Base-by-base conservation (phyloP, 1,284 basidiomycete species). In the Entoloma clypeatum region DNA sequence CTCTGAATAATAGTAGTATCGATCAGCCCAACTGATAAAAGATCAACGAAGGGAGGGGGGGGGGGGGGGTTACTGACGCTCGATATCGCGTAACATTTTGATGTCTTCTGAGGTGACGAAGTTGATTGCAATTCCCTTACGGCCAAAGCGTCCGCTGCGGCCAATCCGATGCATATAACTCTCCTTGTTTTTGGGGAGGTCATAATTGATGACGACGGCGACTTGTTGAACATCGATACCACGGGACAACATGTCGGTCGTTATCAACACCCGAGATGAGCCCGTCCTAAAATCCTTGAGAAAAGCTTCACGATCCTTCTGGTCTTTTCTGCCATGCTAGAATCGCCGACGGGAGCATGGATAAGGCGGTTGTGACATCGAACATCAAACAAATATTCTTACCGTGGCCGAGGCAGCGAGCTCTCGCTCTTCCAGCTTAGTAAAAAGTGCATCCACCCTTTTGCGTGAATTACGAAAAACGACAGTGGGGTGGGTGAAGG, bases 201-300 rank as follows among this genome's bases (percentile, higher is more conserved):
- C 89, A 63, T 92, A 92, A 76, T 94, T 94, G 75, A 94, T 93
- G 62, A 94, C 90, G 45, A 95, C 77, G 42, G 90, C 93, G 26
- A 94, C 91, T 63, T 94, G 91, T 71, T 94, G 90, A 44, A 94
- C 90, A 63, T 96, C 92, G 67, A 95, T 93, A 59, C 91, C 91
- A 61, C 92, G 90, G 48, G 92, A 92, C 49, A 93, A 79, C 45
- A 94, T 72, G 71, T 95, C 92, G 54, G 92, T 96, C 55, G 92
- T 93, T 73, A 96, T 95, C 63, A 96, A 74, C 53, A 96, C 91
- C 67, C 92, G 89, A 56, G 90, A 93, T 35, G 90, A 92, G 46
- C 92, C 92, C 45, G 89, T 92, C 53, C 91, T 86, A 87, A 96
- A 96, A 72, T 95, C 92, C 71, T 92, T 92, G 92, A 95, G 95